Evolutionary conservation across 2,329 filamentous ascomycete species (phyloP).

Genomic region (Salinomyces thailandicus): DNA sequence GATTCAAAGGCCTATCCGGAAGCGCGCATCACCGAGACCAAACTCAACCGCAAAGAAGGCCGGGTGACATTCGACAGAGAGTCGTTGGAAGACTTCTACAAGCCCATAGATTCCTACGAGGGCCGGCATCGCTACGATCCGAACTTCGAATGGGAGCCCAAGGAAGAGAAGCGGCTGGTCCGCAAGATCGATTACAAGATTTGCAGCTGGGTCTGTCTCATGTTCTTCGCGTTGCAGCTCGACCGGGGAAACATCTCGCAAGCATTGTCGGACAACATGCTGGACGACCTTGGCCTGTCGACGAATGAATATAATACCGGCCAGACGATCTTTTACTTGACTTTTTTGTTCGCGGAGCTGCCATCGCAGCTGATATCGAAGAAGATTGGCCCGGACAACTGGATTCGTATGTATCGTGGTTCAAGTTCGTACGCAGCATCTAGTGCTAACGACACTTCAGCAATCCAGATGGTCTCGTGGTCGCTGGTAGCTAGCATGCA

Average conservation of each 20-base stretch:
- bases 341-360: constrained; percentile 53
- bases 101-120: constrained; percentile 37
- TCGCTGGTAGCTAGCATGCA: constrained; percentile 32
- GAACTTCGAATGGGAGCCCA: constrained; percentile 43
- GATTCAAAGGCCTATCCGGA: background rate
- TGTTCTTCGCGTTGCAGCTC: constrained; percentile 45
- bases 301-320: constrained; percentile 41
- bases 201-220: constrained; percentile 42
- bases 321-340: constrained; percentile 59
- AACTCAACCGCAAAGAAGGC: constrained; percentile 3
- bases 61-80: constrained; percentile 4
- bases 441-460: constrained; percentile 3
- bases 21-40: background rate
- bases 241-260: constrained; percentile 41
- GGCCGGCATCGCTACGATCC: constrained; percentile 51
- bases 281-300: constrained; percentile 41
- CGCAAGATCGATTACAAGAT: constrained; percentile 45
- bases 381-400: constrained; percentile 34
- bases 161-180: constrained; percentile 47
- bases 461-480: constrained; percentile 33
- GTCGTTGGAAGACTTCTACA: constrained; percentile 12
- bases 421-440: background rate
- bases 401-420: constrained; percentile 22
- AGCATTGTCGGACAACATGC: constrained; percentile 24
- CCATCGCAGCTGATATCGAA: constrained; percentile 36